phyloP scores from a whole-genome alignment of 78 protist species.

The Capsaspora owczarzaki region DNA sequence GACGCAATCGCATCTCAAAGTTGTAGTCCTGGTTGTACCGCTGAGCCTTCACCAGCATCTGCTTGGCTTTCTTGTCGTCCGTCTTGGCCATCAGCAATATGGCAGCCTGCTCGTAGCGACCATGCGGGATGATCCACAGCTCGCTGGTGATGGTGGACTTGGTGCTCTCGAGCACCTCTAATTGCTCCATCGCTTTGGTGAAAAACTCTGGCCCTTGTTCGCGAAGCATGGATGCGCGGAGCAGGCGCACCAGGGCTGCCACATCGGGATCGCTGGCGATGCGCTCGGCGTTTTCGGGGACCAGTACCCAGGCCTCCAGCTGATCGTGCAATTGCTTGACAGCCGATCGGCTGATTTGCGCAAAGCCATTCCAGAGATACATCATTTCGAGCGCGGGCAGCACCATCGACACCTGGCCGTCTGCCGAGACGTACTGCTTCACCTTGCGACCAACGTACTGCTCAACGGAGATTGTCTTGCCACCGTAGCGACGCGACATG shows the following conservation, averaged over 20 bases:
- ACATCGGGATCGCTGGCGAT: background rate
- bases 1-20: background rate
- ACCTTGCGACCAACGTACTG: slow-evolving; percentile 2
- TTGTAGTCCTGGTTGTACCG: slow-evolving; percentile 3
- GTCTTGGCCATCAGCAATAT: background rate
- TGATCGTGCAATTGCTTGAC: too few species aligned
- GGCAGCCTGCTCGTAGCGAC: background rate
- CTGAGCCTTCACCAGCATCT: background rate
- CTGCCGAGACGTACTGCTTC: background rate
- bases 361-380: slow-evolving; percentile 12
- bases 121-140: background rate
- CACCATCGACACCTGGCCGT: background rate
- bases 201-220: too few species aligned
- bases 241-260: background rate
- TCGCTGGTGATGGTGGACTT: background rate
- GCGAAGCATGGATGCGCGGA: background rate
- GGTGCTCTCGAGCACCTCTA: too few species aligned
- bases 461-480: background rate
- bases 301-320: background rate
- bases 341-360: background rate
- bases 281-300: background rate
- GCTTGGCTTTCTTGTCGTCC: background rate
- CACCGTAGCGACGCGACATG: background rate
- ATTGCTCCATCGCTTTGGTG: too few species aligned
- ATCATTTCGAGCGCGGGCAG: background rate